phyloP scores from a whole-genome alignment of 192 early-diverging fungal species.

The Coemansia sp. region DNA sequence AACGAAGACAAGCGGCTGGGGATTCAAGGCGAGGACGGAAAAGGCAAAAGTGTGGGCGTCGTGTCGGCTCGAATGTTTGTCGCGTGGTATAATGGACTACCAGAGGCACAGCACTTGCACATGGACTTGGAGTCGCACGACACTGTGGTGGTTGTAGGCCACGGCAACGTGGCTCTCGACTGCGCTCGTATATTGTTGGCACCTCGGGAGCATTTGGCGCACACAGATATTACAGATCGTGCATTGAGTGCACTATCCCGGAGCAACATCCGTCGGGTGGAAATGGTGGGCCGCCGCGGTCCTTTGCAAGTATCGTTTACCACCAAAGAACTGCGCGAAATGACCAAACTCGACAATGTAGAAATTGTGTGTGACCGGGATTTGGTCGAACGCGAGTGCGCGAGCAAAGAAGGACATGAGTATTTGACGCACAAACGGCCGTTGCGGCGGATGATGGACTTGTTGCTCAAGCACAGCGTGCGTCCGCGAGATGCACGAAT shows the following conservation, averaged over 20 bases:
- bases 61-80: conserved; percentile 84
- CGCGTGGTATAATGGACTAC: conserved; percentile 92
- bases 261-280: conserved; percentile 77
- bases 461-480: conserved; percentile 65
- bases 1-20: conserved; percentile 68
- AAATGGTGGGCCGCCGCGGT: conserved; percentile 87
- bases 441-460: conserved; percentile 80
- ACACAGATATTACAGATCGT: conserved; percentile 82
- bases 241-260: conserved; percentile 62
- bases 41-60: conserved; percentile 48
- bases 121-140: conserved; percentile 67
- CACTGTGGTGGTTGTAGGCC: conserved; percentile 80
- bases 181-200: conserved; percentile 83
- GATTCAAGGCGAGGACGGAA: conserved; percentile 64
- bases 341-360: conserved; percentile 71
- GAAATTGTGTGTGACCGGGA: conserved; percentile 63
- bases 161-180: conserved; percentile 95
- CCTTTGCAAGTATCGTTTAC: conserved; percentile 93
- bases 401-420: conserved; percentile 25
- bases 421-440: conserved; percentile 58
- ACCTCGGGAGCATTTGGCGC: conserved; percentile 65
- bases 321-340: conserved; percentile 93
- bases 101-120: conserved; percentile 60
- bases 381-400: conserved; percentile 58
- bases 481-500: background rate